phyloP scores from a whole-genome alignment of 2,329 filamentous ascomycete genomes.

The Nemania sp. region DNA sequence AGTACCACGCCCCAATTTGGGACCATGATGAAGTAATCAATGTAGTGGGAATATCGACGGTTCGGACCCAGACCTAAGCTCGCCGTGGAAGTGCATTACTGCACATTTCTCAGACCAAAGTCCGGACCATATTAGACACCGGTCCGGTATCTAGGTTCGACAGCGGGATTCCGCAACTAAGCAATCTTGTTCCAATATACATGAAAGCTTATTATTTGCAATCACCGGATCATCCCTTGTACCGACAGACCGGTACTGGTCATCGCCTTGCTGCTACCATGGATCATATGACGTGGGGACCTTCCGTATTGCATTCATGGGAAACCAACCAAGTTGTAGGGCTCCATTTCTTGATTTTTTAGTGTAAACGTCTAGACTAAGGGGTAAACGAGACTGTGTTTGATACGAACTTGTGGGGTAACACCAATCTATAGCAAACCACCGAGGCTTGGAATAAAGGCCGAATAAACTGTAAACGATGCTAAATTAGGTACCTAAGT shows the following conservation, averaged over 20 bases:
- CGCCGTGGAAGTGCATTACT: too few relatives aligned
- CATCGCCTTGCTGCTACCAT: background rate
- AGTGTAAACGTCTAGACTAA: too few relatives aligned
- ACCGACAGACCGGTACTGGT: background rate
- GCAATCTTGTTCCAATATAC: too few relatives aligned
- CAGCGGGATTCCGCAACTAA: too few relatives aligned
- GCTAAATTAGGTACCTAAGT: background rate
- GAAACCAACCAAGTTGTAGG: background rate
- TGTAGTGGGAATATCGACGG: too few relatives aligned
- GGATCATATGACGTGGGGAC: background rate
- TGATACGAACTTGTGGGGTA: conserved; percentile 10
- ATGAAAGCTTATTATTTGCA: background rate
- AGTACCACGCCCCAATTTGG: too few relatives aligned
- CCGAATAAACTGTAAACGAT: background rate
- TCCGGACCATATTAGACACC: too few relatives aligned
- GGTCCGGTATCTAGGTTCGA: too few relatives aligned
- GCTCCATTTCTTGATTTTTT: too few relatives aligned
- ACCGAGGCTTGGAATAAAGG: background rate
- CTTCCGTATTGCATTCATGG: background rate
- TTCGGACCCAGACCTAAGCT: too few relatives aligned
- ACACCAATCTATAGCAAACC: background rate
- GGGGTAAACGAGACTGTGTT: background rate
- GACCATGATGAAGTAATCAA: too few relatives aligned
- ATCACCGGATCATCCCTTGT: background rate
- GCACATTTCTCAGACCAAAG: too few relatives aligned